Percentiles rank a stretch among this genome's conserved stretches.
phyloP scores from a whole-genome alignment of 2,329 filamentous ascomycete species.

The Fusarium sulawesiense region DNA sequence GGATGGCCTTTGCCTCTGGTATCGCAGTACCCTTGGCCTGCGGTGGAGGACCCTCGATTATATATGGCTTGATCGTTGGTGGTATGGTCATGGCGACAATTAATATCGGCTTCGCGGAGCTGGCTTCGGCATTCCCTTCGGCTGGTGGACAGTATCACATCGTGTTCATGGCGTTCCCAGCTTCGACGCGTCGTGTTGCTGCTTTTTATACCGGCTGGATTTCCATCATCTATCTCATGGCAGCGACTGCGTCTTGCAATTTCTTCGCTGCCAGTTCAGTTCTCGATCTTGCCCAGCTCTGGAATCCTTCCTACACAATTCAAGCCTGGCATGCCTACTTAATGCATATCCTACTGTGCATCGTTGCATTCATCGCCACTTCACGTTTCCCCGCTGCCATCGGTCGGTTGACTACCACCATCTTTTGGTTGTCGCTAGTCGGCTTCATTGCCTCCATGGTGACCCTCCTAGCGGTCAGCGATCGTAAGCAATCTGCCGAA shows the following conservation, averaged over 20 bases:
- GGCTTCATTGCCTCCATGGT: conserved; percentile 42
- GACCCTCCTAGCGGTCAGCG: conserved; percentile 37
- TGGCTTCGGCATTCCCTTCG: conserved; percentile 44
- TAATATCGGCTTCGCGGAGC: conserved; percentile 43
- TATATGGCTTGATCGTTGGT: conserved; percentile 42
- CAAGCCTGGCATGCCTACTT: conserved; percentile 44
- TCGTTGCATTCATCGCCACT: conserved; percentile 37
- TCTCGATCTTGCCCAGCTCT: conserved; percentile 37
- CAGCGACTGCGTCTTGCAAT: conserved; percentile 42
- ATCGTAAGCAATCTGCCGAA: conserved; percentile 29
- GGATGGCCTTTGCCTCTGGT: conserved; percentile 44
- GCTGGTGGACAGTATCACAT: conserved; percentile 46
- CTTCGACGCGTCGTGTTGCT: conserved; percentile 37
- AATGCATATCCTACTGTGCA: conserved; percentile 40
- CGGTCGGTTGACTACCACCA: conserved; percentile 38
- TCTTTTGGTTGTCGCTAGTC: conserved; percentile 39
- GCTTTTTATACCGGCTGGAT: conserved; percentile 44
- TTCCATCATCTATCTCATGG: conserved; percentile 45
- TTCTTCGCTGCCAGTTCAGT: conserved; percentile 44
- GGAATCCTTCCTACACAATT: conserved; percentile 34
- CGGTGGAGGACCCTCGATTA: conserved; percentile 42
- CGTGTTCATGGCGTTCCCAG: conserved; percentile 43
- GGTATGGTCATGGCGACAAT: conserved; percentile 42
- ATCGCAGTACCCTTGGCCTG: conserved; percentile 41
- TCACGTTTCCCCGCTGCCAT: conserved; percentile 40